These are phyloP conservation scores for Quercus phellos DNA, from an alignment of 331 rosid genomes.

Conservation along the genomic window DNA sequence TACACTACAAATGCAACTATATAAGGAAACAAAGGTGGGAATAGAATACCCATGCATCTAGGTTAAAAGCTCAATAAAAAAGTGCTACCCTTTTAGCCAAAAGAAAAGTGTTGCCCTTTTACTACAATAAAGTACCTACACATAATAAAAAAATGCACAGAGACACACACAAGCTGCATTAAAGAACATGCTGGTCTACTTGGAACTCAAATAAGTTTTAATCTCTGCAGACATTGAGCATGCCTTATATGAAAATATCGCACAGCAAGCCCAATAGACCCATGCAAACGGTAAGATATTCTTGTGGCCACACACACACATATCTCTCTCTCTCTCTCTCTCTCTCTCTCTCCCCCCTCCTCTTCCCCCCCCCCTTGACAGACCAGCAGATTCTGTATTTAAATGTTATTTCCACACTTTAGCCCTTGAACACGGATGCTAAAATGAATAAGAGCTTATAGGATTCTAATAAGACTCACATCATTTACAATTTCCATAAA, in stretches of 20 bases:
- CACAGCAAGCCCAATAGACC: constrained; percentile 34
- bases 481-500: not conserved
- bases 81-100: not conserved
- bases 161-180: not conserved
- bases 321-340: not conserved
- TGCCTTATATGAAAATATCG: constrained; percentile 42
- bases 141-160: not conserved
- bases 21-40: too few relatives aligned
- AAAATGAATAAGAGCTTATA: too few relatives aligned
- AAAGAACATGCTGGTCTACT: not conserved
- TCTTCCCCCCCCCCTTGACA: too few relatives aligned
- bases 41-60: too few relatives aligned
- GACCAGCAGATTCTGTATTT: too few relatives aligned
- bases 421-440: too few relatives aligned
- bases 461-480: too few relatives aligned
- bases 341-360: accelerated
- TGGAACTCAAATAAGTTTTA: not conserved
- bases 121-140: not conserved
- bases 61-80: too few relatives aligned
- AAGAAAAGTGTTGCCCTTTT: not conserved
- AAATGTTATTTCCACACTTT: too few relatives aligned
- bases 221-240: constrained; percentile 49
- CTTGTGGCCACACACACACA: not conserved
- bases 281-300: constrained; percentile 36
- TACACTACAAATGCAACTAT: too few relatives aligned